phyloP scores from a whole-genome alignment of 2,329 filamentous ascomycete species.

The Penicillium paneum region DNA sequence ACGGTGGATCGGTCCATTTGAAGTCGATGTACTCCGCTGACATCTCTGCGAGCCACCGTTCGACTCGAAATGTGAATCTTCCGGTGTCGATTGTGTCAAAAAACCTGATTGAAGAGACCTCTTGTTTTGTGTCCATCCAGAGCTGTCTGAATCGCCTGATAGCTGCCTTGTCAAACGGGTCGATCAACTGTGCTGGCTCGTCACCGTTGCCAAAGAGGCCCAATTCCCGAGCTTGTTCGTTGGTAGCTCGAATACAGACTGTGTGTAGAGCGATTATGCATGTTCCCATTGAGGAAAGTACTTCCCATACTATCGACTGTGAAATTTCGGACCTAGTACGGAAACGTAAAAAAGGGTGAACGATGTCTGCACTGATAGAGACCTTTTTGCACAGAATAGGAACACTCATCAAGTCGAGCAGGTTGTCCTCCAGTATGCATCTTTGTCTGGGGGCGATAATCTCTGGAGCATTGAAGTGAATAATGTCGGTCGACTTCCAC shows the following conservation, averaged over 20 bases:
- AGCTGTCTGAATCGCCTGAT: neutral
- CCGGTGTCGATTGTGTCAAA: neutral
- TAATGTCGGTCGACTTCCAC: neutral
- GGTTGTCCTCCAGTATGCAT: neutral
- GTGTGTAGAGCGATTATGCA: slow-evolving; percentile 1
- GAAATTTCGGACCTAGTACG: neutral
- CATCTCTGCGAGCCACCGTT: neutral
- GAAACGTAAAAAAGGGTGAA: slow-evolving; percentile 6
- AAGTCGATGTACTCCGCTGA: neutral
- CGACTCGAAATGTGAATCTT: neutral
- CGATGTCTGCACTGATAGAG: slow-evolving; percentile 1
- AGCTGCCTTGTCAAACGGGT: neutral
- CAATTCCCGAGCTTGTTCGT: neutral
- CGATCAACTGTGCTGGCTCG: neutral
- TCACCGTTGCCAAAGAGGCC: slow-evolving; percentile 2
- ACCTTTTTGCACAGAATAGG: neutral
- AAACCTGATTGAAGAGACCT: neutral
- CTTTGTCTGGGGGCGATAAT: neutral
- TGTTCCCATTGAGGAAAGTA: neutral
- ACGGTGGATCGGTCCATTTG: neutral
- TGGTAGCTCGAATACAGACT: neutral
- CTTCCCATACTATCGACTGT: neutral
- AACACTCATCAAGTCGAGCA: neutral
- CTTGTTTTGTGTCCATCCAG: neutral
- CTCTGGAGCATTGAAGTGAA: slow-evolving; percentile 1